Conservation (phyloP, 2,329 filamentous ascomycete genomes). For the Fusarium pseudoanthophilum region DNA sequence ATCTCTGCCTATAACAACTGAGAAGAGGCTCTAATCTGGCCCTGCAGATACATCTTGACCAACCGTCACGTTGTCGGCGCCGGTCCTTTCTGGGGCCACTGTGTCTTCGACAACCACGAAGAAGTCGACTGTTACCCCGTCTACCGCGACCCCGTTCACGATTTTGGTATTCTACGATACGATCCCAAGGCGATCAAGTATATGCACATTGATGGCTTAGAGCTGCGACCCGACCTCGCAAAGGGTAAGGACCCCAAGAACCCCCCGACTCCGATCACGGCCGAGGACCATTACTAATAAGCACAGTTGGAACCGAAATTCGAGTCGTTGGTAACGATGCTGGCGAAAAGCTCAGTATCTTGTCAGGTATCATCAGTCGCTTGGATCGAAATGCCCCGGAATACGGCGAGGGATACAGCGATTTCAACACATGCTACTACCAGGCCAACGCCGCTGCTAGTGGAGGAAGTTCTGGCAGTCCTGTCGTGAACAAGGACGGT, state of each 20-base stretch:
- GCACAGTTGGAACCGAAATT: slow-evolving; percentile 86
- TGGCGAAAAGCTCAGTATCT: slow-evolving; percentile 96
- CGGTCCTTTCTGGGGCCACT: slow-evolving; percentile 97
- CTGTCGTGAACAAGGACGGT: slow-evolving; percentile 95
- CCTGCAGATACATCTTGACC: slow-evolving; percentile 77
- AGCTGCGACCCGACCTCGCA: slow-evolving; percentile 86
- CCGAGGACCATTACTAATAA: slow-evolving; percentile 28
- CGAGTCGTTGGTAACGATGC: slow-evolving; percentile 98
- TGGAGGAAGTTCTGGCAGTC: slow-evolving; percentile 97
- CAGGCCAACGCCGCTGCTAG: slow-evolving; percentile 97
- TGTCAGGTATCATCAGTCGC: slow-evolving; percentile 96
- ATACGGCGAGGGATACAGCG: slow-evolving; percentile 97
- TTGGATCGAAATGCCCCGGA: slow-evolving; percentile 97
- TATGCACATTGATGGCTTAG: slow-evolving; percentile 86
- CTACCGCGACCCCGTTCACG: slow-evolving; percentile 97
- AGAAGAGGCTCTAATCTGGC: not conserved
- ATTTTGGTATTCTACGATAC: slow-evolving; percentile 97
- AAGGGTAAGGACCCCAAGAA: slow-evolving; percentile 58
- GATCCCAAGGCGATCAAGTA: slow-evolving; percentile 97
- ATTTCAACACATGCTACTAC: slow-evolving; percentile 97
- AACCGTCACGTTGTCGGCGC: slow-evolving; percentile 94
- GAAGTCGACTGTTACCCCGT: slow-evolving; percentile 95
- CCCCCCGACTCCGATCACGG: not conserved
- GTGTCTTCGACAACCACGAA: slow-evolving; percentile 98
- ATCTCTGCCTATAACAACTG: not conserved